Evolutionary conservation across 768 basidiomycete genomes (phyloP).

Genomic region (Psilocybe tampanensis): DNA sequence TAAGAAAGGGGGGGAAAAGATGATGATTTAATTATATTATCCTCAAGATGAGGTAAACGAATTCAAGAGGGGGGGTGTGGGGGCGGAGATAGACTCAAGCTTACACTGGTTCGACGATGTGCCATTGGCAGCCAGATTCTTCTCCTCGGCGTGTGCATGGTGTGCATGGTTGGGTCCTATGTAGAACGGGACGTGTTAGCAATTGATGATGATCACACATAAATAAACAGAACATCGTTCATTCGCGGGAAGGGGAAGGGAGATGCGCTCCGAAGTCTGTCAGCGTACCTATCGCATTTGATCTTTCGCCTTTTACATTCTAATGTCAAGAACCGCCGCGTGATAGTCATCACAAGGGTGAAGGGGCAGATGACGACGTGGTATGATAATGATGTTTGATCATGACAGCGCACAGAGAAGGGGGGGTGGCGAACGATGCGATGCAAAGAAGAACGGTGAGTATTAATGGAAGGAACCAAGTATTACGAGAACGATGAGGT

Average conservation of each 20-base stretch:
- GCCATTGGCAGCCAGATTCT: constrained; percentile 81
- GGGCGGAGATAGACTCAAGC: constrained; percentile 31
- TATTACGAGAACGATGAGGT: too few species aligned
- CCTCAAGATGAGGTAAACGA: constrained; percentile 22
- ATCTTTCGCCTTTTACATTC: constrained; percentile 89
- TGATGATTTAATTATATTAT: not conserved
- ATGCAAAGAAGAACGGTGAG: constrained; percentile 16
- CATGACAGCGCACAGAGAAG: constrained; percentile 5
- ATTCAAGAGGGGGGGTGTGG: constrained; percentile 3
- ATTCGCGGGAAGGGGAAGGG: constrained; percentile 3
- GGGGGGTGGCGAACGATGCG: constrained; percentile 5
- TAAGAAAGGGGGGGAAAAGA: too few species aligned
- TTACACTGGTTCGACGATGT: constrained; percentile 79
- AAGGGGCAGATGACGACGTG: constrained; percentile 23
- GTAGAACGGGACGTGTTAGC: constrained; percentile 23
- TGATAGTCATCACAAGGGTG: constrained; percentile 30
- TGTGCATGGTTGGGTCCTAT: constrained; percentile 73
- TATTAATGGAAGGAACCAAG: constrained; percentile 24
- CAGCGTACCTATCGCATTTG: constrained; percentile 78
- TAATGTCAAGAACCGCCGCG: constrained; percentile 30
- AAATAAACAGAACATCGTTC: too few species aligned
- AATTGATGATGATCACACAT: not conserved
- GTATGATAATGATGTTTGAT: constrained; percentile 1
- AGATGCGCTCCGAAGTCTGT: constrained; percentile 18
- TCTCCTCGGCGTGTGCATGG: constrained; percentile 83